phyloP scores from a whole-genome alignment of 345 rosid genomes.

The Gossypium arboreum region DNA sequence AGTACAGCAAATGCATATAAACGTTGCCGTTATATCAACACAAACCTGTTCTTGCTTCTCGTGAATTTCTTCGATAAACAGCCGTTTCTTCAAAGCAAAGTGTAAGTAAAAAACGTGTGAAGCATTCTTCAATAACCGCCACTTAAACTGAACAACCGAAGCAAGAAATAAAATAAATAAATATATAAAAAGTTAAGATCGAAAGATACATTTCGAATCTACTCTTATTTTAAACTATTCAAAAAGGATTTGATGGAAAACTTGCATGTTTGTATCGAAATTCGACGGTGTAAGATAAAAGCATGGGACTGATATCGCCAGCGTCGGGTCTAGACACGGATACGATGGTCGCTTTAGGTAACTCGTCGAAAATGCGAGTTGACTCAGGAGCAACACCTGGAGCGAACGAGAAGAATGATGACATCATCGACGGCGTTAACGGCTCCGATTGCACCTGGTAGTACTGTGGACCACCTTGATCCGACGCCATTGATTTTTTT shows the following conservation, averaged over 20 bases:
- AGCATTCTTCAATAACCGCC: conserved; percentile 83
- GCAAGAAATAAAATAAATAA: not conserved
- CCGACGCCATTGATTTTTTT: conserved; percentile 47
- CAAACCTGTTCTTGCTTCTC: conserved; percentile 99
- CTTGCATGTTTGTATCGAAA: conserved; percentile 81
- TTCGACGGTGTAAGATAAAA: conserved; percentile 76
- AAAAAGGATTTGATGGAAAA: not conserved
- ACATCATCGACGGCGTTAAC: conserved; percentile 35
- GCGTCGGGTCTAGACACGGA: conserved; percentile 87
- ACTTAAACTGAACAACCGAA: conserved; percentile 59
- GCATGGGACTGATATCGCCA: conserved; percentile 84
- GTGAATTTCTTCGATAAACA: conserved; percentile 87
- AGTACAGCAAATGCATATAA: not conserved
- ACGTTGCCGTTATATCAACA: conserved; percentile 24
- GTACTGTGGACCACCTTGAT: conserved; percentile 62
- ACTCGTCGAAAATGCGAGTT: conserved; percentile 75
- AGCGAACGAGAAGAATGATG: conserved; percentile 50
- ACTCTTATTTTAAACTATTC: not conserved
- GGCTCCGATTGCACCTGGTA: conserved; percentile 73
- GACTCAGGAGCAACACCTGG: conserved; percentile 38
- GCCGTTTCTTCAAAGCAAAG: conserved; percentile 87
- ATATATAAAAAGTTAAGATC: not conserved
- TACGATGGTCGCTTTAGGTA: conserved; percentile 69
- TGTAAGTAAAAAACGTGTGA: conserved; percentile 90
- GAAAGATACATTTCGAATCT: not conserved